Base-by-base conservation (phyloP, 352 stramenopile genomes). In the Phytophthora colocasiae region DNA sequence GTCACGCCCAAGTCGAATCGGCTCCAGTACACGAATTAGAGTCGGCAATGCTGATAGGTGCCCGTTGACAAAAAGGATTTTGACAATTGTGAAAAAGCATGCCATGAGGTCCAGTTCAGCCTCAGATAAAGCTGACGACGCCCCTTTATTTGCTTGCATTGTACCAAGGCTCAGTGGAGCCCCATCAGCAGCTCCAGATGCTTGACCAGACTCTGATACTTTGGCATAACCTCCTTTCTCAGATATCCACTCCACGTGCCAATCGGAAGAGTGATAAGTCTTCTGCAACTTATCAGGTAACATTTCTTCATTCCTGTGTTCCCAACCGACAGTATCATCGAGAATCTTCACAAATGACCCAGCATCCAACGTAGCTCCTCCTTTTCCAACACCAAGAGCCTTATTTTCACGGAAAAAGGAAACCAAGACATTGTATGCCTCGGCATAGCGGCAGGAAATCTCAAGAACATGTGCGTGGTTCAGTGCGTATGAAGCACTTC, bases 21-120 rank as follows among this genome's bases (percentile, higher is more conserved):
- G 85, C 55, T 97, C 91, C 10, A 97, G 45, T 24, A 84, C 29
- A 2, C 48, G 61, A 40, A 97, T 65, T 4, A 97, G 50, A 0
- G 69, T 59, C 11, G 84, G 85, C 3, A 96, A 45, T 14, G 48
- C 59, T 0, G 65, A 61, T 10, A 96, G 52, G 55, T 61, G 64
- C 9, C 88, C 89, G 17, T 76, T 82, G 22, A 96, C 29, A 60
- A 95, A 97, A 36, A 97, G 40, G 43, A 96, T 83, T 68, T 97
- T 97, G n/a, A 91, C 76, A 14, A 92, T 40, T 2, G 87, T 85
- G 57, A 94, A 96, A 55, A 87, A 82, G 34, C 91, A 85, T 24
- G 89, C 89, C 1, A 97, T 49, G 14, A 96, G 53, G 46, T 97
- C 85, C 11, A 92, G 66, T 17, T 96, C 87, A n/a, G 71, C 55